phyloP scores from a whole-genome alignment of 1,284 basidiomycete species.

The Xerocomus amazonicus region DNA sequence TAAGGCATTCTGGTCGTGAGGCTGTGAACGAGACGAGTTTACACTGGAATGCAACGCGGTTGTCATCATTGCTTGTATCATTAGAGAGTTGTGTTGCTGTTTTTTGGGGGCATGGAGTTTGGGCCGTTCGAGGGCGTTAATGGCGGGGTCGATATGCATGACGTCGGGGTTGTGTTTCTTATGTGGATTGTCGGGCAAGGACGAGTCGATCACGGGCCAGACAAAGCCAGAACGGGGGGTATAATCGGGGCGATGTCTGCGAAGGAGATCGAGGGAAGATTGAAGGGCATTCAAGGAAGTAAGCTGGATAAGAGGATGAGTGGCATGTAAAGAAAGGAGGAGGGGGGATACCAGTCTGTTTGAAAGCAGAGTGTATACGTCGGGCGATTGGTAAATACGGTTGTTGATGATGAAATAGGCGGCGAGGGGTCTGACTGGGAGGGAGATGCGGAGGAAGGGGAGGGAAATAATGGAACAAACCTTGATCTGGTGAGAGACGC shows the following conservation, averaged over 20 bases:
- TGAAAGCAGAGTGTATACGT: conserved; percentile 76
- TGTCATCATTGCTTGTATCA: conserved; percentile 72
- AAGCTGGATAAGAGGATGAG: conserved; percentile 42
- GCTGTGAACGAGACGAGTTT: conserved; percentile 39
- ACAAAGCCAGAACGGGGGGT: conserved; percentile 76
- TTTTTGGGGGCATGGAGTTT: conserved; percentile 42
- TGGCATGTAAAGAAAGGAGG: background rate
- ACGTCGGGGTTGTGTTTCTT: conserved; percentile 42
- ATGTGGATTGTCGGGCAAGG: conserved; percentile 39
- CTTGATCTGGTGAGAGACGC: conserved; percentile 74
- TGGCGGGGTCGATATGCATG: conserved; percentile 20
- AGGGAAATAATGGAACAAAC: conserved; percentile 39
- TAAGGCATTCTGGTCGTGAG: conserved; percentile 34
- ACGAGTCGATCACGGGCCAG: conserved; percentile 69
- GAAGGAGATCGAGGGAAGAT: conserved; percentile 66
- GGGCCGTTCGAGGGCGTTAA: conserved; percentile 24
- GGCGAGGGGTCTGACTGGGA: conserved; percentile 64
- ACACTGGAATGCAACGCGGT: conserved; percentile 65
- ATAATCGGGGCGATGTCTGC: conserved; percentile 68
- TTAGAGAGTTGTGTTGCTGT: conserved; percentile 61
- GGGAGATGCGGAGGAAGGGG: background rate
- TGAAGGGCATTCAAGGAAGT: conserved; percentile 70
- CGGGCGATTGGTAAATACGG: conserved; percentile 82
- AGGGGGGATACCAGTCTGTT: conserved; percentile 60
- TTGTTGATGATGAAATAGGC: conserved; percentile 85